Conservation (phyloP, 75 land plant species). For the Ceratopteris richardii region DNA sequence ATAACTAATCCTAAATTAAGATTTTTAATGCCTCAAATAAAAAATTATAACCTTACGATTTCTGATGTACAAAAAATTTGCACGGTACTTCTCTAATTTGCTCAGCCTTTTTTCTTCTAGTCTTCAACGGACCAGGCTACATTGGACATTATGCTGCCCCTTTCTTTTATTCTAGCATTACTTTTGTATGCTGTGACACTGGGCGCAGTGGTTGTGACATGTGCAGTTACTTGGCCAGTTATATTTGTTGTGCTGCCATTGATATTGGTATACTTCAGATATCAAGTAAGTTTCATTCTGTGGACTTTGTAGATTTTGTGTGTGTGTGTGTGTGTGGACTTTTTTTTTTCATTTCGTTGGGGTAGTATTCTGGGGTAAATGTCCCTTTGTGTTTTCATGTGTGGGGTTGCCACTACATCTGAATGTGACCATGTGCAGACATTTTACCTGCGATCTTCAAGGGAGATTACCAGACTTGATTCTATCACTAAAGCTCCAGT, state of each 20-base stretch:
- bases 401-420: neutral
- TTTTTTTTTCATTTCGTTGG: neutral
- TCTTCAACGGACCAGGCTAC: slow-evolving; percentile 32
- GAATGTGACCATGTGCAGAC: slow-evolving; percentile 35
- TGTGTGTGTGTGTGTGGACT: no score
- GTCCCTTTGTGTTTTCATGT: neutral
- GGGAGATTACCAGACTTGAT: slow-evolving; percentile 87
- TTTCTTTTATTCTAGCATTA: slow-evolving; percentile 10
- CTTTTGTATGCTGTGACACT: slow-evolving; percentile 13
- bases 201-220: slow-evolving; percentile 26
- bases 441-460: slow-evolving; percentile 68
- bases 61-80: no score
- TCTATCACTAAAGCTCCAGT: slow-evolving; percentile 95
- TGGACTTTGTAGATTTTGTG: no score
- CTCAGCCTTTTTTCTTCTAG: slow-evolving; percentile 12
- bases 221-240: slow-evolving; percentile 36
- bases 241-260: slow-evolving; percentile 30
- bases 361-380: neutral
- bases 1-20: no score
- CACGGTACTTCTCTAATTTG: neutral
- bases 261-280: slow-evolving; percentile 18
- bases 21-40: no score
- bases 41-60: no score
- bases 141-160: slow-evolving; percentile 22
- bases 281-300: slow-evolving; percentile 27